Base-by-base conservation (phyloP, 2,329 filamentous ascomycete species). In the Ramularia endophylla region DNA sequence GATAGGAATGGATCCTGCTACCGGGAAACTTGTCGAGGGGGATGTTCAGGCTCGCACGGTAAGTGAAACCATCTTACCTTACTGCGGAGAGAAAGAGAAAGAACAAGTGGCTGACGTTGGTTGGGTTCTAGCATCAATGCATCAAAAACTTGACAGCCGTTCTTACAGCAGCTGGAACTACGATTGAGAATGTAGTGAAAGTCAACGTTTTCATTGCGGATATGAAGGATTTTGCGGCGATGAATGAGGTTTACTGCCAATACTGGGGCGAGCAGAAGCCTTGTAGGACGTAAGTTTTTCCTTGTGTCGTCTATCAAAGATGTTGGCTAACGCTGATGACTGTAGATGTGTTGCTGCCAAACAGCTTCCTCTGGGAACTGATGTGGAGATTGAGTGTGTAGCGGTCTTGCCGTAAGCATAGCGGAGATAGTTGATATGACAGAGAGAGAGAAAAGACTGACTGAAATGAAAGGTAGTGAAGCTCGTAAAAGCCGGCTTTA, bases 201-300 rank as follows among this genome's bases (percentile, higher is more conserved):
- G 73, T 81, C 47, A 84, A 83, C 52, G 68, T 84, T 18, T 85
- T 80, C 56, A 58, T 85, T 15, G 76, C 74, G 1, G 71, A 73
- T 43, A 85, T 85, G 79, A 67, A 74, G 34, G 69, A 84, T 58
- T 85, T 83, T 56, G 71, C 67, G 0, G 65, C 67, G 8, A 73
- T 81, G 64, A 80, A 79, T 46, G 70, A 73, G 44, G 74, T 68
- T 3, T 80, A 77, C 42, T 49, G 36, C 28, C 44, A 44, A 38
- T 63, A 61, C 31, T 61, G 56, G 49, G 59, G 56, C 8, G 55
- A 58, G 19, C 42, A 47, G 12, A 60, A 63, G 49, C 59, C 58
- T 11, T 56, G 64, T 28, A 44, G 60, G 36, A 62, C 59, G 46
- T 59, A 36, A 44, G 50, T 45, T 50, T 51, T 8, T 12, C 8